Evolutionary conservation across 805 yeast species (phyloP), one percentile per base, ranked within the genome.

Genomic region (Zygotorulaspora sp.): DNA sequence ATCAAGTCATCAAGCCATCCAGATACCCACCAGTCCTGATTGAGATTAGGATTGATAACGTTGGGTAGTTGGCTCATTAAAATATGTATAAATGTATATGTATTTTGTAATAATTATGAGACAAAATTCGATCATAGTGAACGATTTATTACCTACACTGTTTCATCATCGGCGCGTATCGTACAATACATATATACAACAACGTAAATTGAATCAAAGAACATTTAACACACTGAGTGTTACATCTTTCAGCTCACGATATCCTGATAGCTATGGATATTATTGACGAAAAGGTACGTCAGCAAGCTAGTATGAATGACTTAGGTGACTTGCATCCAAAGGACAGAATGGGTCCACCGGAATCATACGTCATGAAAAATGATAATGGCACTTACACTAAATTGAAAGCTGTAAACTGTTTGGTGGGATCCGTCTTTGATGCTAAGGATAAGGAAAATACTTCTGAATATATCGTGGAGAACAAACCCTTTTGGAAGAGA

Each of bases 311-410:
- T 1, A 29, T 26, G 20, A 36, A 26, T 7, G 43, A 32, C 24
- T 32, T 22, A 27, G 28, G 27, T 28, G 25, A 32, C 28, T 33
- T 41, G 6, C 22, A 30, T 17, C 32, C 31, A 12, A 17, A n/a
- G 16, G 14, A 12, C 17, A 37, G 38, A 15, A 39, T 44, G 12
- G 52, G 53, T 18, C 58, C 58, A 26, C 57, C 61, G 11, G 52
- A 44, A 10, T 35, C 43, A 2, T 28, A 35, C 19, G 47, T 44
- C 3, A 16, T 53, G 31, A 48, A 40, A 17, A 39, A 38, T 10
- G 44, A 24, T 2, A 35, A 47, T 14, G 32, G 27, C 20, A 40
- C 34, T 6, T 37, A 40, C 25, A 43, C 49, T 13, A 51, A 48
- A 25, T 17, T 43, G 7, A 38, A 44, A 20, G 38, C 47, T 8